phyloP scores from a whole-genome alignment of 129 eudicot genomes.

The Flaveria ramosissima region DNA sequence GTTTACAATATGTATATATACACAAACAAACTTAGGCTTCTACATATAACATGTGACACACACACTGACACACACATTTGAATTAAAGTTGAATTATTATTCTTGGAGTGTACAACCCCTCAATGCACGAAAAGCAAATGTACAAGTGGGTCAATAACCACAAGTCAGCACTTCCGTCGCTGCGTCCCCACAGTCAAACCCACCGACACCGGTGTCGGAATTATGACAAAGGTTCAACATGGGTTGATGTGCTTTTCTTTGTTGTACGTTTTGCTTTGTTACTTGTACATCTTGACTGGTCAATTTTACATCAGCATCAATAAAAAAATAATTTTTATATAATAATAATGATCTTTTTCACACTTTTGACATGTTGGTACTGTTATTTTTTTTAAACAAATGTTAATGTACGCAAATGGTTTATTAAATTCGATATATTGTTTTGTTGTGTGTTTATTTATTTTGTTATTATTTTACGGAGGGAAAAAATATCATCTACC shows the following conservation, averaged over 20 bases:
- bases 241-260: constrained; percentile 13
- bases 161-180: constrained; percentile 47
- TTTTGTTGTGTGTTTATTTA: no score
- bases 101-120: constrained; percentile 26
- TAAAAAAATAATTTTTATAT: background rate
- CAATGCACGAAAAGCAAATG: constrained; percentile 34
- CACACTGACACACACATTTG: constrained; percentile 42
- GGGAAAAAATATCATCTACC: no score
- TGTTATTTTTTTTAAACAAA: no score
- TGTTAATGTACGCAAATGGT: no score
- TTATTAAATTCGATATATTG: no score
- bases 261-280: constrained; percentile 17
- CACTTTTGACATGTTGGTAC: no score
- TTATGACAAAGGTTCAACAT: constrained; percentile 21
- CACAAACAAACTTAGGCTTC: background rate
- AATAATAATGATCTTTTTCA: no score
- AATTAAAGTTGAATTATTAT: constrained; percentile 23
- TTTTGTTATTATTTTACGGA: no score
- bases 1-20: background rate
- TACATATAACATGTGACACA: constrained; percentile 42
- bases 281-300: constrained; percentile 36
- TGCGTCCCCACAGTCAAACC: constrained; percentile 45
- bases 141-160: constrained; percentile 32
- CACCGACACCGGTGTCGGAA: constrained; percentile 46
- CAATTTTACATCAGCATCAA: constrained; percentile 5